phyloP scores from a whole-genome alignment of 441 rosid genomes.

The Daphne laureola region DNA sequence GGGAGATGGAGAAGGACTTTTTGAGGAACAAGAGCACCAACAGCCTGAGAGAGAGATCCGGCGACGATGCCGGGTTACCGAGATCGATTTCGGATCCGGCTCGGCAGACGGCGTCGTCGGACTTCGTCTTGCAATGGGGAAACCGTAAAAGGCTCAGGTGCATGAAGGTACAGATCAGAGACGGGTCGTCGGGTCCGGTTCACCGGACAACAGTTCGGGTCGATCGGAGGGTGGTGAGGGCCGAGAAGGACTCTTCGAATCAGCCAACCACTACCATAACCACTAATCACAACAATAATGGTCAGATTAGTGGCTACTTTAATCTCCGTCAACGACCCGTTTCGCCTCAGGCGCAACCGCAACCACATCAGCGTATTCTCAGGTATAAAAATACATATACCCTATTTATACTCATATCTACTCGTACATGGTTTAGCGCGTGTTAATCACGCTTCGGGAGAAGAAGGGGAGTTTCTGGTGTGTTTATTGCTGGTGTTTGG shows the following conservation, averaged over 20 bases:
- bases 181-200: conserved; percentile 28
- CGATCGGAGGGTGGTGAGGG: conserved; percentile 42
- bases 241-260: conserved; percentile 30
- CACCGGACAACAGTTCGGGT: conserved; percentile 44
- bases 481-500: background rate
- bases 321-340: conserved; percentile 53
- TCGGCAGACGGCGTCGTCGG: conserved; percentile 33
- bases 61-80: conserved; percentile 22
- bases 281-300: conserved; percentile 3
- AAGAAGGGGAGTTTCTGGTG: background rate
- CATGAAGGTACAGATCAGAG: conserved; percentile 57
- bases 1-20: conserved; percentile 41
- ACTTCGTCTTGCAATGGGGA: conserved; percentile 63
- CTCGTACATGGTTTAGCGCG: conserved; percentile 4
- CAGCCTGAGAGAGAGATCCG: conserved; percentile 20
- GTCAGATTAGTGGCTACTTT: conserved; percentile 27
- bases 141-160: conserved; percentile 60
- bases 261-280: conserved; percentile 22
- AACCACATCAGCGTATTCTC: conserved; percentile 44
- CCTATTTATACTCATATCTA: background rate
- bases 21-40: conserved; percentile 24
- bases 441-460: conserved; percentile 3
- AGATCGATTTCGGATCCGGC: conserved; percentile 31
- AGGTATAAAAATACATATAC: conserved; percentile 25
- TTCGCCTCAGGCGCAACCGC: conserved; percentile 34